Evolutionary conservation across 2,329 filamentous ascomycete genomes (phyloP).

Genomic region (Daldinia sp.): DNA sequence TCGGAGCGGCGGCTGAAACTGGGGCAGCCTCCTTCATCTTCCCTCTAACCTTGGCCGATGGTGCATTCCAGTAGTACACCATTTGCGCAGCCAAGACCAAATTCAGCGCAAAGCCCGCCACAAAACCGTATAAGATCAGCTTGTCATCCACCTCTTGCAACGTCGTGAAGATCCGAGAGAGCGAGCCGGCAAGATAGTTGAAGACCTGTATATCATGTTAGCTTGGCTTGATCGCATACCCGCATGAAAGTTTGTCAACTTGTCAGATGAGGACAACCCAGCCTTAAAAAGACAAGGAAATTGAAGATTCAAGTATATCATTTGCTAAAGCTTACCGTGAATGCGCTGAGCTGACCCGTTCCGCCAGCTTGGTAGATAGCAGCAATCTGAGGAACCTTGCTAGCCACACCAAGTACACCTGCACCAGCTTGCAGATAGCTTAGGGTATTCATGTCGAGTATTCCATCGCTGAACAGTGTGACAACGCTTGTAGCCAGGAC

Average conservation of each 20-base stretch:
- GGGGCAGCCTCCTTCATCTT: slow-evolving; percentile 55
- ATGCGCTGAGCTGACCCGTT: slow-evolving; percentile 95
- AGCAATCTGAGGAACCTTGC: slow-evolving; percentile 93
- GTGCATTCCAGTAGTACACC: slow-evolving; percentile 94
- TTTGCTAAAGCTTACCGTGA: slow-evolving; percentile 75
- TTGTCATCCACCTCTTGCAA: slow-evolving; percentile 97
- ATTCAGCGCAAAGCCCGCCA: slow-evolving; percentile 93
- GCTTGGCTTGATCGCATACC: slow-evolving; percentile 12
- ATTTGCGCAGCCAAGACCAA: slow-evolving; percentile 88
- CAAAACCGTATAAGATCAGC: slow-evolving; percentile 93
- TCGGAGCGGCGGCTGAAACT: slow-evolving; percentile 39
- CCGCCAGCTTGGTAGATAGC: slow-evolving; percentile 87
- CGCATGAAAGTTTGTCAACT: background rate
- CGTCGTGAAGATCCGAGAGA: slow-evolving; percentile 97
- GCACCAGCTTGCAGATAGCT: slow-evolving; percentile 85
- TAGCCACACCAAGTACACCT: slow-evolving; percentile 84
- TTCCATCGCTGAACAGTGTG: slow-evolving; percentile 74
- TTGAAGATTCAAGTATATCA: background rate
- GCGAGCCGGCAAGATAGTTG: slow-evolving; percentile 94
- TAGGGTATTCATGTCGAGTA: slow-evolving; percentile 76
- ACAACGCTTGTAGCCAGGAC: slow-evolving; percentile 77
- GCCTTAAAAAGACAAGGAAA: background rate
- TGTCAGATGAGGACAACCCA: background rate
- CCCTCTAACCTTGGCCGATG: slow-evolving; percentile 58
- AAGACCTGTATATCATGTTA: slow-evolving; percentile 76